Evolutionary conservation across 345 rosid species (phyloP).

Genomic region (Camelina sativa): DNA sequence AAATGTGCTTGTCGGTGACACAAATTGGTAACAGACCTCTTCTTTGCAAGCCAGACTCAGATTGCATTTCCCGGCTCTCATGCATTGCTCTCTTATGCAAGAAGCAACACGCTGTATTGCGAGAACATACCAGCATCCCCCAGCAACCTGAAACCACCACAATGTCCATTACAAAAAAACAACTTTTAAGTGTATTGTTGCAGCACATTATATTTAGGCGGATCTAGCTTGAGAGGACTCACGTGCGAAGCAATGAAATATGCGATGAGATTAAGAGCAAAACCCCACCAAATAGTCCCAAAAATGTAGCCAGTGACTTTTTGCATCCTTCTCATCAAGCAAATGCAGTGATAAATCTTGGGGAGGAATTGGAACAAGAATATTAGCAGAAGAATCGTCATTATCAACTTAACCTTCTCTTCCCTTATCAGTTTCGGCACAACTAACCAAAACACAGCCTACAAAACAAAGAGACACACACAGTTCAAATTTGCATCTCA

Average conservation of each 20-base stretch:
- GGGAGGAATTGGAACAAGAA: conserved; percentile 68
- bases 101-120: conserved; percentile 80
- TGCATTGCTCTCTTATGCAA: conserved; percentile 72
- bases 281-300: conserved; percentile 98
- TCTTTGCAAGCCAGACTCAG: conserved; percentile 70
- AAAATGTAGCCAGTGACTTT: conserved; percentile 93
- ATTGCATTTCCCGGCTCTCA: conserved; percentile 51
- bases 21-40: conserved; percentile 60
- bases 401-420: conserved; percentile 63
- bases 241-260: conserved; percentile 95
- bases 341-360: conserved; percentile 83
- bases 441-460: conserved; percentile 81
- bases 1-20: conserved; percentile 38
- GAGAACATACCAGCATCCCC: conserved; percentile 96
- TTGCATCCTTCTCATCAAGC: conserved; percentile 76
- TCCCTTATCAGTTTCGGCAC: conserved; percentile 70
- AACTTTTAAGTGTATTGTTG: conserved; percentile 14
- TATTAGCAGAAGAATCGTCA: conserved; percentile 61
- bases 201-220: neutral
- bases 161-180: neutral
- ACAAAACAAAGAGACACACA: conserved; percentile 36
- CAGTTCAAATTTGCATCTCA: conserved; percentile 15
- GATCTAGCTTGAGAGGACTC: conserved; percentile 38
- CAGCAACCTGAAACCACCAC: conserved; percentile 64
- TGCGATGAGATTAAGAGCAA: conserved; percentile 85